These are phyloP conservation scores for Lactifluus hygrophoroides DNA, from an alignment of 768 basidiomycete species.

Conservation along the genomic window DNA sequence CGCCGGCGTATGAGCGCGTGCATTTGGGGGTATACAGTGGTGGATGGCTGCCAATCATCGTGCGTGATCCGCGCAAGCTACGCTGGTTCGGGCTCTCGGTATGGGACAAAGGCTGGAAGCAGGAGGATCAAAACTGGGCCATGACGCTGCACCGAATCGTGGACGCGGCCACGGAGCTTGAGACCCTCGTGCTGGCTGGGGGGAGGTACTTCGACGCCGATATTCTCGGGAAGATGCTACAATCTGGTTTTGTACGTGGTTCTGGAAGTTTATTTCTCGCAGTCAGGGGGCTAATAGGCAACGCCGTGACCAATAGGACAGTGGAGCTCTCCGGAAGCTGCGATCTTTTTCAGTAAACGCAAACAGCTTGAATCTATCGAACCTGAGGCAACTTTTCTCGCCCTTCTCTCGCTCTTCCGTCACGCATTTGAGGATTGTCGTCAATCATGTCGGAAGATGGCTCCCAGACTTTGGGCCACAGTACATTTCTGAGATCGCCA, in stretches of 20 bases:
- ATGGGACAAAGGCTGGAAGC: not conserved
- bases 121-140: not conserved
- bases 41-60: not conserved
- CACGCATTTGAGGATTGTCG: constrained; percentile 10
- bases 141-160: not conserved
- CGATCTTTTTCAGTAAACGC: constrained; percentile 4
- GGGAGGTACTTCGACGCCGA: not conserved
- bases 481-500: constrained; percentile 1
- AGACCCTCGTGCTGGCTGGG: constrained; percentile 4
- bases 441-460: constrained; percentile 6
- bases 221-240: constrained; percentile 1
- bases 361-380: not conserved
- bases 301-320: not conserved
- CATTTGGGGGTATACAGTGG: not conserved
- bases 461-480: constrained; percentile 5
- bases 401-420: constrained; percentile 4
- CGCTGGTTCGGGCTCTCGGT: constrained; percentile 7
- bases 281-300: not conserved
- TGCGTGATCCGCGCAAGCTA: constrained; percentile 6
- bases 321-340: constrained; percentile 3
- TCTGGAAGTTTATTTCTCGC: too few species aligned
- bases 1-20: constrained; percentile 2
- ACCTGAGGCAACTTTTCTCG: constrained; percentile 4
- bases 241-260: constrained; percentile 5
- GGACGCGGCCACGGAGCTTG: constrained; percentile 3